Conservation (phyloP, 257 asterid genomes). For the Euphrasia confusa region DNA sequence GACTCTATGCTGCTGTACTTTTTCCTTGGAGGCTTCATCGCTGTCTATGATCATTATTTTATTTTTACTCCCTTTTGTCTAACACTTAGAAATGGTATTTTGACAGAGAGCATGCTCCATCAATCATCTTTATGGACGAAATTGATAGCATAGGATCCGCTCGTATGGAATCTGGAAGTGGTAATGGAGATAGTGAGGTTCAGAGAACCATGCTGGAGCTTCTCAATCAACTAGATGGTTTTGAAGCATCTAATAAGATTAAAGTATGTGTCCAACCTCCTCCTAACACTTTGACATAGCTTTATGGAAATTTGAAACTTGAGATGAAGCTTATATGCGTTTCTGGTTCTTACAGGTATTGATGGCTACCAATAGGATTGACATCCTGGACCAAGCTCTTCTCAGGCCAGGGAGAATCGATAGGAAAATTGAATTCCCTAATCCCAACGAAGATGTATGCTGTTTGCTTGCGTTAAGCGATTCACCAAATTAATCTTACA, state of each 20-base stretch:
- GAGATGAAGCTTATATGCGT: not conserved
- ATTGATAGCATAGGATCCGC: slow-evolving; percentile 92
- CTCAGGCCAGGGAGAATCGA: slow-evolving; percentile 93
- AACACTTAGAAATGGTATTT: slow-evolving; percentile 12
- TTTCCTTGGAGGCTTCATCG: too few species aligned
- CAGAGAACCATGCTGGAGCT: slow-evolving; percentile 93
- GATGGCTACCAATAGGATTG: slow-evolving; percentile 94
- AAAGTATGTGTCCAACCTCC: slow-evolving; percentile 33
- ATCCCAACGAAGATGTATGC: slow-evolving; percentile 80
- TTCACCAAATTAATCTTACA: not conserved
- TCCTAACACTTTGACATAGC: not conserved
- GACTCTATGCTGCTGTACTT: too few species aligned
- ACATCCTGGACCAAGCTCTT: slow-evolving; percentile 86
- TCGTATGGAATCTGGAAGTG: slow-evolving; percentile 93
- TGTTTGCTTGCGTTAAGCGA: not conserved
- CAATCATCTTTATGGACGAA: slow-evolving; percentile 92
- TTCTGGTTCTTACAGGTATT: slow-evolving; percentile 44
- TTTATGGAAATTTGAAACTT: slow-evolving; percentile 1
- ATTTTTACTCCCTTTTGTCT: not conserved
- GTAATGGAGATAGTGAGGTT: slow-evolving; percentile 91
- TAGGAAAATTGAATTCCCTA: slow-evolving; percentile 90
- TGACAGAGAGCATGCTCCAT: slow-evolving; percentile 86
- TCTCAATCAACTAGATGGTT: slow-evolving; percentile 93
- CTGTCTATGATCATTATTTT: too few species aligned
- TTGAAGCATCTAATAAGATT: slow-evolving; percentile 91